Percentiles rank a stretch among this genome's conserved stretches.
Evolutionary conservation across 495 filamentous ascomycete species (phyloP).

Genomic region (Usnea hakonensis): DNA sequence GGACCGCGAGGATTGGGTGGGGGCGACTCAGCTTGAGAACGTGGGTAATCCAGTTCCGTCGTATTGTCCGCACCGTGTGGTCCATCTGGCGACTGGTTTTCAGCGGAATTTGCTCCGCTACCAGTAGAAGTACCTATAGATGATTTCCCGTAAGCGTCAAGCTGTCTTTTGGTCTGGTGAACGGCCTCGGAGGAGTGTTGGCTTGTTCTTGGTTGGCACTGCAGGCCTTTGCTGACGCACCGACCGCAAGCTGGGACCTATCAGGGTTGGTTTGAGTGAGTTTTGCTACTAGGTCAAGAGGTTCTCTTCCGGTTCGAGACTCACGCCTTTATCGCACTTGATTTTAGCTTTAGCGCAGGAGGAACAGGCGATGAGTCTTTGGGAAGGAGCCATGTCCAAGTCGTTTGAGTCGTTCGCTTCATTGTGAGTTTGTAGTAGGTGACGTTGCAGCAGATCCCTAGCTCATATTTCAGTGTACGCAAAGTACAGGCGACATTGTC

Average conservation of each 20-base stretch:
- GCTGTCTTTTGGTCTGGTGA: neutral
- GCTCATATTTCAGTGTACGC: neutral
- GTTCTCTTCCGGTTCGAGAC: too few species aligned
- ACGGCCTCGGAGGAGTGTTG: neutral
- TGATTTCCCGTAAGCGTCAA: neutral
- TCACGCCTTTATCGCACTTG: neutral
- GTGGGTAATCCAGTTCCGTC: neutral
- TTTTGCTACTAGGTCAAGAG: neutral
- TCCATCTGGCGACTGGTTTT: neutral
- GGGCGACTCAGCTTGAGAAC: too few species aligned
- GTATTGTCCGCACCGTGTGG: neutral
- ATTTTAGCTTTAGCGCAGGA: neutral
- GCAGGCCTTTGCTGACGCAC: neutral
- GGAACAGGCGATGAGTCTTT: neutral
- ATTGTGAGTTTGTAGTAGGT: neutral
- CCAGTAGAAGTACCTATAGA: neutral
- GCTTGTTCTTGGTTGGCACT: neutral
- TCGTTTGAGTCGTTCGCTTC: neutral
- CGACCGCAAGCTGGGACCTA: neutral
- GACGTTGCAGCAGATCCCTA: neutral
- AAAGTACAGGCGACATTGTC: neutral
- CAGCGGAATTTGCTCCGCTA: neutral
- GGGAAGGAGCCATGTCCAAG: neutral
- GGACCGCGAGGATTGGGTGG: neutral
- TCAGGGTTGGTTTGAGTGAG: neutral